Evolutionary conservation across 176 grass and related monocot genomes (phyloP).

Genomic region (Secale cereale): DNA sequence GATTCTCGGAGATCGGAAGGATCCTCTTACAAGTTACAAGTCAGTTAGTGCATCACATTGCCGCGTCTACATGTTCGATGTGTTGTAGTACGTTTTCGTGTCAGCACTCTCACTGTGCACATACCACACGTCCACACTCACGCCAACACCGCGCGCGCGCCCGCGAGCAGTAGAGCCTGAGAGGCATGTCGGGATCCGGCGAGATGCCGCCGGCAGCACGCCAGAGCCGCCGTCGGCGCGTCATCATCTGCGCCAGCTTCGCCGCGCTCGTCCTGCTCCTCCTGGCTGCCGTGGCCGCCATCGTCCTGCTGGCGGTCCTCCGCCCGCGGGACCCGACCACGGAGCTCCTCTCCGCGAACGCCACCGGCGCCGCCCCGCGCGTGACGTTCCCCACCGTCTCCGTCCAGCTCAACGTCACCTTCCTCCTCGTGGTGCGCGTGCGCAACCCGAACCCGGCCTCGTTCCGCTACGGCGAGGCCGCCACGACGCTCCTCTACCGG

Average conservation of each 20-base stretch:
- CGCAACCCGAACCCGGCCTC: conserved; percentile 69
- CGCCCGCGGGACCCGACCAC: conserved; percentile 44
- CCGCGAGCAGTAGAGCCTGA: neutral
- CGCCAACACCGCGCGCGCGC: neutral
- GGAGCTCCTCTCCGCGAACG: conserved; percentile 44
- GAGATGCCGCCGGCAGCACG: neutral
- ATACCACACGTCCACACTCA: neutral
- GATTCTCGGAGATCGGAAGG: neutral
- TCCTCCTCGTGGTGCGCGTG: conserved; percentile 53
- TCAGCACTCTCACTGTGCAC: neutral
- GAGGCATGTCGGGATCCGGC: conserved; percentile 35
- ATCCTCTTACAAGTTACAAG: neutral
- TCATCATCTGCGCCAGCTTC: conserved; percentile 26
- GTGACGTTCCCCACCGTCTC: conserved; percentile 1
- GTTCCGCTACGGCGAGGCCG: conserved; percentile 46
- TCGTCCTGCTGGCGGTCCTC: conserved; percentile 49
- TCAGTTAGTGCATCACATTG: neutral
- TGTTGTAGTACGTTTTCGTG: no score
- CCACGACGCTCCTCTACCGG: conserved; percentile 53
- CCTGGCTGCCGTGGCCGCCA: conserved; percentile 39
- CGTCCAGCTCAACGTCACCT: conserved; percentile 65
- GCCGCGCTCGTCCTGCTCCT: conserved; percentile 40
- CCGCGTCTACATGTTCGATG: neutral
- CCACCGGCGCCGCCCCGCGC: conserved; percentile 25
- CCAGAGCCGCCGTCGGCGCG: conserved; percentile 9